Evolutionary conservation across 257 asterid species (phyloP).

Genomic region (Nemophila menziesii): DNA sequence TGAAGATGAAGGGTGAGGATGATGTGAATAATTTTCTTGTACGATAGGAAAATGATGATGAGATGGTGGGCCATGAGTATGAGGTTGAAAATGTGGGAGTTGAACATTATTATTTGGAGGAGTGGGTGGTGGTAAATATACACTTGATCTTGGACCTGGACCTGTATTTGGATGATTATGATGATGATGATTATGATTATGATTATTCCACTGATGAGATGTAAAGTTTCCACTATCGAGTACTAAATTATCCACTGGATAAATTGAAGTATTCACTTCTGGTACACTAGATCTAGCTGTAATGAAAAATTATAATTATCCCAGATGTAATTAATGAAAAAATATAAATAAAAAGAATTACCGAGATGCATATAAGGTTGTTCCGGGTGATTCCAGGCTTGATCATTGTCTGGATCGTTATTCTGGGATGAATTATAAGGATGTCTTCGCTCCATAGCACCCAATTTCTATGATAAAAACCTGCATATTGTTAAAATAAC

Average conservation of each 20-base stretch:
- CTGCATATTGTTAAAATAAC: slow-evolving; percentile 11
- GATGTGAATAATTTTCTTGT: slow-evolving; percentile 24
- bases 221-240: slow-evolving; percentile 26
- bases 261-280: slow-evolving; percentile 32
- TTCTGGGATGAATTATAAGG: slow-evolving; percentile 41
- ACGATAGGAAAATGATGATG: slow-evolving; percentile 21
- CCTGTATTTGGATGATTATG: no score
- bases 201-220: slow-evolving; percentile 36
- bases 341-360: slow-evolving; percentile 11
- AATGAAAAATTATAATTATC: not conserved
- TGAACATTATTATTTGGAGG: slow-evolving; percentile 23
- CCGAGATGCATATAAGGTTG: slow-evolving; percentile 52
- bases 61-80: slow-evolving; percentile 29
- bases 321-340: not conserved
- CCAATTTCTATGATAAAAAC: slow-evolving; percentile 1
- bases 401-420: slow-evolving; percentile 49
- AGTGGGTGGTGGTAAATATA: slow-evolving; percentile 27
- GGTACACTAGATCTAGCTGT: slow-evolving; percentile 32
- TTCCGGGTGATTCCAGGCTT: slow-evolving; percentile 47
- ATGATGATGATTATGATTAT: no score
- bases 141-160: slow-evolving; percentile 31
- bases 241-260: slow-evolving; percentile 29
- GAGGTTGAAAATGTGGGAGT: slow-evolving; percentile 31
- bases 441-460: slow-evolving; percentile 56
- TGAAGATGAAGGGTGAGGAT: slow-evolving; percentile 29